phyloP scores from a whole-genome alignment of 805 yeast species.

The Candida sithepensis region DNA sequence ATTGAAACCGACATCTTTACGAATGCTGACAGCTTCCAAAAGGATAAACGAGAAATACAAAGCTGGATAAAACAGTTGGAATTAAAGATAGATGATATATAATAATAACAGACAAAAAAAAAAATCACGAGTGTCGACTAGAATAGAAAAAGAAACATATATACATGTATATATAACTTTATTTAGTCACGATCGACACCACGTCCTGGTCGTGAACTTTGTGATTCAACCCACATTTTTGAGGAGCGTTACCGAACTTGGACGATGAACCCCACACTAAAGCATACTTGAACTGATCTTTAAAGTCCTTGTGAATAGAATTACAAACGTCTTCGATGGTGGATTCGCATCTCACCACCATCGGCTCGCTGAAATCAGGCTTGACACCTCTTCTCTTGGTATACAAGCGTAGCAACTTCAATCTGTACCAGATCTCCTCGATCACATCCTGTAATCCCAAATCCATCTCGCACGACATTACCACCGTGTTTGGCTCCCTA shows the following conservation, averaged over 20 bases:
- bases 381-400: slow-evolving; percentile 82
- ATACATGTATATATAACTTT: slow-evolving; percentile 18
- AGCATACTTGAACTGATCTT: slow-evolving; percentile 89
- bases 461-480: slow-evolving; percentile 87
- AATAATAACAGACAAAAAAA: neutral
- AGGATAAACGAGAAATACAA: slow-evolving; percentile 12
- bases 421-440: slow-evolving; percentile 90
- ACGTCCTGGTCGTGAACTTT: slow-evolving; percentile 90
- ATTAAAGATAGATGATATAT: slow-evolving; percentile 2
- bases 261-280: slow-evolving; percentile 95
- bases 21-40: slow-evolving; percentile 8
- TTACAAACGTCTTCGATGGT: slow-evolving; percentile 87
- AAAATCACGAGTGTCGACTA: no score
- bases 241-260: slow-evolving; percentile 80
- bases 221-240: slow-evolving; percentile 89
- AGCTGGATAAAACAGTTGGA: slow-evolving; percentile 11
- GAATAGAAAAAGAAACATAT: no score
- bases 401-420: slow-evolving; percentile 73
- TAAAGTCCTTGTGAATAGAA: slow-evolving; percentile 87
- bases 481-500: slow-evolving; percentile 87
- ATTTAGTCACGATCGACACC: slow-evolving; percentile 84
- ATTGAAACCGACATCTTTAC: slow-evolving; percentile 15
- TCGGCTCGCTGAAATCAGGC: slow-evolving; percentile 84
- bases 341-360: slow-evolving; percentile 80
- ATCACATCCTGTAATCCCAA: slow-evolving; percentile 84